A percentile compares a stretch with the other conserved stretches of the same genome.
Conservation (phyloP, 176 grass and related monocot species). For the Poa pratensis region DNA sequence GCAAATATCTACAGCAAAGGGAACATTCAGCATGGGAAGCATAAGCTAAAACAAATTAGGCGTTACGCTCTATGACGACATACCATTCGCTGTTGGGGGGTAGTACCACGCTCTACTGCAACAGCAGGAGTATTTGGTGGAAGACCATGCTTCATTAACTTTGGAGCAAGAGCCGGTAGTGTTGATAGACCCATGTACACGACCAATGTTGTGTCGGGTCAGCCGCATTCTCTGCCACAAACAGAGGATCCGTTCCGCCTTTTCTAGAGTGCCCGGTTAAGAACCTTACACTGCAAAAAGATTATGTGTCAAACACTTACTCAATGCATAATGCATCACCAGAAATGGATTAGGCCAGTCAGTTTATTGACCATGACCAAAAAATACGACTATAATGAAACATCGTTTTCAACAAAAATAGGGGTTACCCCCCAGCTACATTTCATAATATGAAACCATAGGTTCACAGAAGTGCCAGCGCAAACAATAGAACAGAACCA, state of each 20-base stretch:
- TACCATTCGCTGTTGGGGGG: conserved; percentile 83
- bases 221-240: conserved; percentile 83
- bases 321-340: conserved; percentile 22
- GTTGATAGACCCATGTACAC: conserved; percentile 98
- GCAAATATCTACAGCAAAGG: conserved; percentile 66
- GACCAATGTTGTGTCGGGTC: conserved; percentile 92
- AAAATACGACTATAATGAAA: background rate
- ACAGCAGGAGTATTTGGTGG: conserved; percentile 79
- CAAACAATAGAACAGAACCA: background rate
- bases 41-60: background rate
- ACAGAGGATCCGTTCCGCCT: conserved; percentile 85
- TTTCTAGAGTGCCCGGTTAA: conserved; percentile 96
- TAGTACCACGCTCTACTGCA: conserved; percentile 89
- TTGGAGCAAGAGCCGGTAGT: conserved; percentile 69
- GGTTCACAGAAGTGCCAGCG: background rate
- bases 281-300: conserved; percentile 85
- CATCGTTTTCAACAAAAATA: background rate
- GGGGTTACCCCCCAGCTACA: background rate
- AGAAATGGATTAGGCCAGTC: background rate
- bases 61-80: background rate
- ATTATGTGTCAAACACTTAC: conserved; percentile 10
- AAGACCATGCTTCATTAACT: conserved; percentile 86
- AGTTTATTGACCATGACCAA: background rate
- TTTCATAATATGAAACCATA: background rate
- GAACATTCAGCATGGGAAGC: conserved; percentile 35